These are phyloP conservation scores for Noccaea caerulescens DNA, from an alignment of 345 rosid genomes.

Conservation along the genomic window DNA sequence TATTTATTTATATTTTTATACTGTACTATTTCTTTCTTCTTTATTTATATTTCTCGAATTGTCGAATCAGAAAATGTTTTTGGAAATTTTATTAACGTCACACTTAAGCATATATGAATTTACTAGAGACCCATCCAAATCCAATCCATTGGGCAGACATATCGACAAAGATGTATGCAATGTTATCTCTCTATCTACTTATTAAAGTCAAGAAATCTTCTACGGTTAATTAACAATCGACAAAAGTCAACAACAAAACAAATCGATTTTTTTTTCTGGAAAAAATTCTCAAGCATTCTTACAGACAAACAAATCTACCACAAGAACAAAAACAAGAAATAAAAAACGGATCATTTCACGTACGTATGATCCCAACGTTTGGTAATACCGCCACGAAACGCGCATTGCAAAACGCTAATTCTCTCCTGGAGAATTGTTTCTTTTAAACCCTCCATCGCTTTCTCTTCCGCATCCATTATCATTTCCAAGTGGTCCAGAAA, in stretches of 20 bases:
- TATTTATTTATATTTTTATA: too few species aligned
- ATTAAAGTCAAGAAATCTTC: not conserved
- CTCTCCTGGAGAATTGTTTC: constrained; percentile 53
- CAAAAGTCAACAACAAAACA: constrained; percentile 5
- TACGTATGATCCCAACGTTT: constrained; percentile 63
- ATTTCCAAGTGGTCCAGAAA: constrained; percentile 65
- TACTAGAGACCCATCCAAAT: constrained; percentile 15
- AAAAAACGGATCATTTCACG: constrained; percentile 34
- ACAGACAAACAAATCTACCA: constrained; percentile 2
- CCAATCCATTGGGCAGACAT: not conserved
- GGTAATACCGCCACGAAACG: constrained; percentile 54
- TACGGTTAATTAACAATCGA: not conserved
- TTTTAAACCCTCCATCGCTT: constrained; percentile 58
- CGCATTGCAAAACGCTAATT: constrained; percentile 51
- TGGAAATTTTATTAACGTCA: constrained; percentile 12
- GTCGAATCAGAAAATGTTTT: not conserved
- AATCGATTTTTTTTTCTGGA: not conserved
- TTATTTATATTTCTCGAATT: not conserved
- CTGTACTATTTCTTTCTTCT: not conserved
- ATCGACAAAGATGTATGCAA: not conserved
- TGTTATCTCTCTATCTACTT: not conserved
- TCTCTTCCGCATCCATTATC: constrained; percentile 78
- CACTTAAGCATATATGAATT: not conserved
- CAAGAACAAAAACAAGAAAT: not conserved
- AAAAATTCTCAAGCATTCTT: not conserved